Conservation (phyloP, 2,329 filamentous ascomycete genomes). For the Arthroderma sp. region DNA sequence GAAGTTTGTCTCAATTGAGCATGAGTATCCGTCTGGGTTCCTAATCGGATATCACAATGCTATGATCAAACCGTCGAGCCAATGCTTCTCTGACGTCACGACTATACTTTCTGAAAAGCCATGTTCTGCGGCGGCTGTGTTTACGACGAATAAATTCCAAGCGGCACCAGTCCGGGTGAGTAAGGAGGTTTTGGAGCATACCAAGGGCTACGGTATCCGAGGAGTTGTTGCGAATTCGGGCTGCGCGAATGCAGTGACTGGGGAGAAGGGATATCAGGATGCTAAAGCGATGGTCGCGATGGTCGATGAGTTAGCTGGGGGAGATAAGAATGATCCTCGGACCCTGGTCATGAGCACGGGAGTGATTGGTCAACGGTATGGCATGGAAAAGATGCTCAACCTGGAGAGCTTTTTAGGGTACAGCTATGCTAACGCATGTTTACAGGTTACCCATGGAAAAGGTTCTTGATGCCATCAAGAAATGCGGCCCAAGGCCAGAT, state of each 20-base stretch:
- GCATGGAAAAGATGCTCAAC: not conserved
- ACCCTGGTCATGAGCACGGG: constrained; percentile 98
- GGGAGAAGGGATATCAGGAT: constrained; percentile 77
- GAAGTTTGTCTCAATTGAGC: constrained; percentile 75
- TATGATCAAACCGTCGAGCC: constrained; percentile 88
- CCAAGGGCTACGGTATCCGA: constrained; percentile 55
- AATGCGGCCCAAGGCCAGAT: constrained; percentile 47
- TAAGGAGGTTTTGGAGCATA: constrained; percentile 53
- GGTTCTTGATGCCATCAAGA: constrained; percentile 61
- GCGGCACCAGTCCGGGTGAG: constrained; percentile 87
- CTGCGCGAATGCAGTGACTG: constrained; percentile 94
- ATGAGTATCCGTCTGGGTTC: constrained; percentile 86
- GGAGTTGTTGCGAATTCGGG: constrained; percentile 89
- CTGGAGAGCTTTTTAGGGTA: not conserved
- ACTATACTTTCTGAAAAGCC: constrained; percentile 76
- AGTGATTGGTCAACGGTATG: constrained; percentile 81
- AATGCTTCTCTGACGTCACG: constrained; percentile 77
- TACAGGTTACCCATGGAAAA: constrained; percentile 72
- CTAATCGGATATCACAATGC: constrained; percentile 74
- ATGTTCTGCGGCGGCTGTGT: constrained; percentile 79
- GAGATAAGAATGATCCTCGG: constrained; percentile 34
- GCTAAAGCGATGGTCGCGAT: constrained; percentile 68
- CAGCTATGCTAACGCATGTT: constrained; percentile 2
- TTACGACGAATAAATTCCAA: constrained; percentile 97
- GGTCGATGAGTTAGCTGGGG: constrained; percentile 53